A percentile compares a stretch with the other conserved stretches of the same genome.
phyloP scores from a whole-genome alignment of 805 yeast genomes.

The Candida silvicultrix region DNA sequence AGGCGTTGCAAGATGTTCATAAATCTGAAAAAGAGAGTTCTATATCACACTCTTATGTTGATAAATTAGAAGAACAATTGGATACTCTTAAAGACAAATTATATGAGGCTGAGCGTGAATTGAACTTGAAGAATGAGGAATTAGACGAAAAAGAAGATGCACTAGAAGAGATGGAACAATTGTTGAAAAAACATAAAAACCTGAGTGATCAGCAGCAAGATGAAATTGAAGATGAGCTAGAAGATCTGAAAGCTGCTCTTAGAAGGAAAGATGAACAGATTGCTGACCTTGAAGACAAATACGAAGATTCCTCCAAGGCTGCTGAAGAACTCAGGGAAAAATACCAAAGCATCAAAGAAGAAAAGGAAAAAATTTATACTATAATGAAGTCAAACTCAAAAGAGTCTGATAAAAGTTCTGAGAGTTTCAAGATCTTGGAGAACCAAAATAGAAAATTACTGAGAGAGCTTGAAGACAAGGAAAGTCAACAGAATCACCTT shows the following conservation, averaged over 20 bases:
- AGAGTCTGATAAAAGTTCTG: background rate
- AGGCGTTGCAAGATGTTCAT: background rate
- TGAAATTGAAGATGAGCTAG: conserved; percentile 8
- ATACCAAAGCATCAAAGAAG: background rate
- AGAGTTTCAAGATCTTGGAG: background rate
- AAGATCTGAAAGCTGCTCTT: conserved; percentile 9
- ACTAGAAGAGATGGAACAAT: conserved; percentile 11
- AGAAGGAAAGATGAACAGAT: conserved; percentile 10
- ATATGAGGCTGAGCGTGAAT: conserved; percentile 11
- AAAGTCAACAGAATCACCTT: background rate
- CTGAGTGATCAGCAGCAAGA: conserved; percentile 10
- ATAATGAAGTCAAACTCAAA: background rate
- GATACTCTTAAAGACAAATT: conserved; percentile 8
- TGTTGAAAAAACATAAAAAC: conserved; percentile 1
- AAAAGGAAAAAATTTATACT: background rate
- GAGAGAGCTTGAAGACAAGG: background rate
- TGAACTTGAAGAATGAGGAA: conserved; percentile 16
- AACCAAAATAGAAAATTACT: background rate
- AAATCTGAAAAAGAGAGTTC: conserved; percentile 5
- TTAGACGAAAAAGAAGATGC: conserved; percentile 15
- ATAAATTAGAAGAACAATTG: conserved; percentile 14
- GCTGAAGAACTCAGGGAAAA: conserved; percentile 1
- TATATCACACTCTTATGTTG: conserved; percentile 7
- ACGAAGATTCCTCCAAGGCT: conserved; percentile 1
- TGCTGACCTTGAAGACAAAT: conserved; percentile 6